These are phyloP conservation scores for Linderniella brevidens DNA, from an alignment of 257 asterid genomes.

Conservation along the genomic window DNA sequence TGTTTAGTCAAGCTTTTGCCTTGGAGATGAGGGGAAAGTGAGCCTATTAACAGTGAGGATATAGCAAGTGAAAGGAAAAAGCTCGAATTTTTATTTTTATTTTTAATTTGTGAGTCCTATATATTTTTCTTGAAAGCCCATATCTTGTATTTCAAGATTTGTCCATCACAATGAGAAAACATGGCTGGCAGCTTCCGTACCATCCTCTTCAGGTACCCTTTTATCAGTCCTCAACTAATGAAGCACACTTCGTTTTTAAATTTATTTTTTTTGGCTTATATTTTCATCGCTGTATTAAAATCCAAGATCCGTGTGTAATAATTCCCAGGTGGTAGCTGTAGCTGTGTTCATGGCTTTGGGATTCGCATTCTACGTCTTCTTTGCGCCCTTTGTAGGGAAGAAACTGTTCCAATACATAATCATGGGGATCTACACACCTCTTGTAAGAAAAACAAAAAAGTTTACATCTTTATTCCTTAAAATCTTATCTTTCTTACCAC, in stretches of 20 bases:
- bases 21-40: too few relatives aligned
- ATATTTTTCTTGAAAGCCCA: conserved; percentile 16
- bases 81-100: too few relatives aligned
- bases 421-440: conserved; percentile 97
- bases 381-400: conserved; percentile 93
- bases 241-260: not conserved
- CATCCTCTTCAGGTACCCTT: conserved; percentile 91
- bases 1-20: too few relatives aligned
- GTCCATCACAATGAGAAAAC: conserved; percentile 74
- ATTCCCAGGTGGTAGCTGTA: conserved; percentile 90
- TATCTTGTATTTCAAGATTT: conserved; percentile 16
- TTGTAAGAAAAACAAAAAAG: conserved; percentile 38
- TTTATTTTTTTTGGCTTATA: not conserved
- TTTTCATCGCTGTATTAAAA: not conserved
- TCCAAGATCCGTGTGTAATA: conserved; percentile 3
- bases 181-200: conserved; percentile 99
- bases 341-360: conserved; percentile 98
- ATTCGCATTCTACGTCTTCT: conserved; percentile 95
- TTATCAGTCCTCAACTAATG: not conserved
- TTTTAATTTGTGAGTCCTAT: too few relatives aligned
- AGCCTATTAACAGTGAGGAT: too few relatives aligned
- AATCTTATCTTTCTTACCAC: conserved; percentile 4
- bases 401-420: conserved; percentile 61
- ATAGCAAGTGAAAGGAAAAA: too few relatives aligned
- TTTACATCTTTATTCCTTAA: not conserved